Evolutionary conservation across 805 yeast genomes (phyloP), one percentile per base, ranked within the genome.

Genomic region (Saturnispora mendoncae): DNA sequence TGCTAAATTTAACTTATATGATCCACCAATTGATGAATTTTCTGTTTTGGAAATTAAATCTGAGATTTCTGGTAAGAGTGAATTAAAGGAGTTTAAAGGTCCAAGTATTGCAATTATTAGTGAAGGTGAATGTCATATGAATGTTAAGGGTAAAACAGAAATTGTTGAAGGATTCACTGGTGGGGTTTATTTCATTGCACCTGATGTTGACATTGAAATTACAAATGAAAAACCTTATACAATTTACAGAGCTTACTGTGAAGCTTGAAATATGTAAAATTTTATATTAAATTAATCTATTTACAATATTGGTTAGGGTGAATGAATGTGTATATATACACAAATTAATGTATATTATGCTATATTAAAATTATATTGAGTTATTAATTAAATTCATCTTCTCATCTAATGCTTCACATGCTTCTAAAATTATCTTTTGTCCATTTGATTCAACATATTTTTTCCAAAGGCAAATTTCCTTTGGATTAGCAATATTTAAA

Each of bases 11-110:
- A 71, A 70, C 29, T 66, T 88, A 51, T 92, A 80, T 64, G 83
- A 92, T 60, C 99, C 99, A 26, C 99, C 99, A 44, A 92, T 92
- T 57, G 94, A 80, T 47, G 99, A 92, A 68, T 92, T 92, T 56
- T 72, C 95, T 4, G 97, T 92, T n/a, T 71, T 92, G 55, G 87
- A 84, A 65, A 80, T 90, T 33, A 73, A 75, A 35, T 80, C 81
- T 55, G 58, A 64, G 31, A 57, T 69, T 9, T 73, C 71, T 33
- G 68, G 76, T 51, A 60, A 56, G 14, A 83, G 84, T 59, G 55
- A 58, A 28, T 72, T 80, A 52, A 73, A 76, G 40, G 77, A 68
- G 5, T 66, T 92, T 34, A 66, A 76, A 33, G 97, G 97, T 38
- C 97, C 98, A 50, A 84, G 95, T 37, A 80, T 92, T 51, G 60